Evolutionary conservation across 2,329 filamentous ascomycete species (phyloP).

Genomic region (Cladorrhinum sp.): DNA sequence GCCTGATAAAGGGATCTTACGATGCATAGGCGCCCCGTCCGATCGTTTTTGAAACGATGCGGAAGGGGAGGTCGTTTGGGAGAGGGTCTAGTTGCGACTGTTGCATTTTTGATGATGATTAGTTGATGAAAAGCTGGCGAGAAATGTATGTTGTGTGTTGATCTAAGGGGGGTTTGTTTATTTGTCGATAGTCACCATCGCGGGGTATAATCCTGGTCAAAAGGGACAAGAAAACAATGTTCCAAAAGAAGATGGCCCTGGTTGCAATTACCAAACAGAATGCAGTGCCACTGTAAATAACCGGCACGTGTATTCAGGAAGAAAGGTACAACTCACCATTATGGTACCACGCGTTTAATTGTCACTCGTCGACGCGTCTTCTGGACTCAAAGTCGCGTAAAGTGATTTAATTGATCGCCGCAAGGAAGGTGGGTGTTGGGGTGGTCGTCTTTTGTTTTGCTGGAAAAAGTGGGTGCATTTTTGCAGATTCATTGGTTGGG

Average conservation of each 20-base stretch:
- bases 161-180: conserved; percentile 1
- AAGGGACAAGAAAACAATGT: background rate
- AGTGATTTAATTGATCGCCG: conserved; percentile 3
- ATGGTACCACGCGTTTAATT: background rate
- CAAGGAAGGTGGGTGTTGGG: background rate
- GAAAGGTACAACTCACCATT: conserved; percentile 4
- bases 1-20: conserved; percentile 49
- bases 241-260: background rate
- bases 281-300: background rate
- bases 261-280: background rate
- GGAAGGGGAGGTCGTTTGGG: conserved; percentile 81
- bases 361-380: conserved; percentile 4
- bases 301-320: background rate
- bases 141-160: background rate
- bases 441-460: background rate
- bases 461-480: background rate
- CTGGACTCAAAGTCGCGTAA: conserved; percentile 2
- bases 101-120: conserved; percentile 42
- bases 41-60: conserved; percentile 93
- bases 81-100: conserved; percentile 88
- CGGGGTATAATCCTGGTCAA: conserved; percentile 4
- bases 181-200: background rate
- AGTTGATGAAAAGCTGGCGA: conserved; percentile 15
- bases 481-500: background rate
- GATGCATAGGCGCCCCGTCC: conserved; percentile 96